phyloP scores from a whole-genome alignment of 148 eudicot species.

The Rhododendron simsii region DNA sequence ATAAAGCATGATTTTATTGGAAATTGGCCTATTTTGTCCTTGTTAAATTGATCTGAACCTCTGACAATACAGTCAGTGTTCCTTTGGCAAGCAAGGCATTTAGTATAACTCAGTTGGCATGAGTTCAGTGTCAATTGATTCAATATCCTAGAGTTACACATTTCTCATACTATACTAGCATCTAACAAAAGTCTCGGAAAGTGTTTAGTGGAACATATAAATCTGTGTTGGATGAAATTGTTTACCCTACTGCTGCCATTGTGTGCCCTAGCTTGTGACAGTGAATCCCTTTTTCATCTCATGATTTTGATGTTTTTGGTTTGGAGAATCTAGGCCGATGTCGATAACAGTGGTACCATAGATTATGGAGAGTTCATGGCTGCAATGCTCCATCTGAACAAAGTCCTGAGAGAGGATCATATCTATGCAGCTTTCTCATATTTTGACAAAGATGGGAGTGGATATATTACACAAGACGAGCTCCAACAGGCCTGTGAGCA shows the following conservation, averaged over 20 bases:
- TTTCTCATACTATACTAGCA: background rate
- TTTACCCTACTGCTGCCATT: background rate
- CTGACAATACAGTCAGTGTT: background rate
- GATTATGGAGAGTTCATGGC: conserved; percentile 61
- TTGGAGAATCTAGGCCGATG: conserved; percentile 42
- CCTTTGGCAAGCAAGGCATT: background rate
- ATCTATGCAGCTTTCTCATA: conserved; percentile 56
- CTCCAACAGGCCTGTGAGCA: conserved; percentile 59
- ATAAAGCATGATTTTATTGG: background rate
- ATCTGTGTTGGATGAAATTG: background rate
- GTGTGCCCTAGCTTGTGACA: background rate
- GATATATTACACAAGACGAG: conserved; percentile 54
- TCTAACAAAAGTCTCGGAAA: background rate
- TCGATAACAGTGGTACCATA: conserved; percentile 64
- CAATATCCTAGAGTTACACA: background rate
- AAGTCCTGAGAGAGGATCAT: conserved; percentile 53
- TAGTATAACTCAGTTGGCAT: background rate
- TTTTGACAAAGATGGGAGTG: conserved; percentile 62
- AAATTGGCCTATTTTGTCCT: background rate
- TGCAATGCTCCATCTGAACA: conserved; percentile 57
- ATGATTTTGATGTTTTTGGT: background rate
- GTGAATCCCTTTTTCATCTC: background rate
- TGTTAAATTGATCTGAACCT: background rate
- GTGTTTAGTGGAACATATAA: background rate
- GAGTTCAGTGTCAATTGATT: background rate